These are phyloP conservation scores for Maudiozyma humilis DNA, from an alignment of 1,139 yeast species.

Conservation along the genomic window DNA sequence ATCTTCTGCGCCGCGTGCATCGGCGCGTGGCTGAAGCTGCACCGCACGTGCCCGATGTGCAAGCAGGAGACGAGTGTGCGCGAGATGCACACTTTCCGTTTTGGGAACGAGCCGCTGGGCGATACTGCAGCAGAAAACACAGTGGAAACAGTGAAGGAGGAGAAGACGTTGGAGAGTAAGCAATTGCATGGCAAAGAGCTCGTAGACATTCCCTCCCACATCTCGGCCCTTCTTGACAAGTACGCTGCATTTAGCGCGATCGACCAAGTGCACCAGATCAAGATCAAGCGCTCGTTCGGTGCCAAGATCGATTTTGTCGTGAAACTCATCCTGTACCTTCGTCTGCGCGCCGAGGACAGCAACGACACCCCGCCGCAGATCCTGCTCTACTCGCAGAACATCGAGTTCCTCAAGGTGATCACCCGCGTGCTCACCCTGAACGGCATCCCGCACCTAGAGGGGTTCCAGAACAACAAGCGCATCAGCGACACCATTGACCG, in stretches of 20 bases:
- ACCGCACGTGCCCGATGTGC: slow-evolving; percentile 69
- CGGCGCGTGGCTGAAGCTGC: slow-evolving; percentile 56
- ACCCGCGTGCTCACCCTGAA: slow-evolving; percentile 60
- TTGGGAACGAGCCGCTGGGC: slow-evolving; percentile 4
- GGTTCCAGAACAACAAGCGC: slow-evolving; percentile 19
- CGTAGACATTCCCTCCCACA: slow-evolving; percentile 1
- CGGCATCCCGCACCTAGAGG: slow-evolving; percentile 41
- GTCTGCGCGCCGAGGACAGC: slow-evolving; percentile 48
- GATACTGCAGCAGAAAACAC: no score
- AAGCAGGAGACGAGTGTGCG: slow-evolving; percentile 46
- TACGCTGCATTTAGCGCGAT: slow-evolving; percentile 20
- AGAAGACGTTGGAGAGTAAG: not conserved
- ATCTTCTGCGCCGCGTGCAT: slow-evolving; percentile 76
- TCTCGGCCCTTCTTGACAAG: slow-evolving; percentile 12
- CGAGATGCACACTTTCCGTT: slow-evolving; percentile 36
- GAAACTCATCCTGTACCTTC: slow-evolving; percentile 58
- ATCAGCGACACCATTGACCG: slow-evolving; percentile 38
- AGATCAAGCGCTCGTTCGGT: slow-evolving; percentile 52
- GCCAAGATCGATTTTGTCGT: slow-evolving; percentile 80
- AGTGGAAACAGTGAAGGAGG: no score
- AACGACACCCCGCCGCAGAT: slow-evolving; percentile 42
- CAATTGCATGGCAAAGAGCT: not conserved
- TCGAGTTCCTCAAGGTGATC: slow-evolving; percentile 58
- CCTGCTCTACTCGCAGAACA: slow-evolving; percentile 83
- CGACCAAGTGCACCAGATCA: slow-evolving; percentile 39